A percentile compares a stretch with the other conserved stretches of the same genome.
These are phyloP conservation scores for Inosperma sp. DNA, from an alignment of 768 basidiomycete species.

Conservation along the genomic window DNA sequence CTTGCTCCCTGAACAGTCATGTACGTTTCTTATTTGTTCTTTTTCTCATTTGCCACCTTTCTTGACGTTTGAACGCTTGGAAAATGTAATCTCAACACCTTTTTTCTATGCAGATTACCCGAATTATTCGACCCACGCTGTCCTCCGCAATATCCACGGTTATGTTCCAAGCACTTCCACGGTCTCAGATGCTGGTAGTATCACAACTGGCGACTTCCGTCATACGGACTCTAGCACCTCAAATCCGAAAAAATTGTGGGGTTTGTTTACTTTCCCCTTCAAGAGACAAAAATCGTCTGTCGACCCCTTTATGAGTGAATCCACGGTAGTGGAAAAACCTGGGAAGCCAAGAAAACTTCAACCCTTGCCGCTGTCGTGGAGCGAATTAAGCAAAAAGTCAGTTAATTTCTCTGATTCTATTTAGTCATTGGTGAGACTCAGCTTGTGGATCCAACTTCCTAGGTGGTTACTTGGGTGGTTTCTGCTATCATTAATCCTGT, in stretches of 20 bases:
- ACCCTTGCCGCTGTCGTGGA: background rate
- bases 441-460: background rate
- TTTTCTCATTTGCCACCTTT: background rate
- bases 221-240: background rate
- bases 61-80: background rate
- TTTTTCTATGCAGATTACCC: constrained; percentile 6
- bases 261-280: background rate
- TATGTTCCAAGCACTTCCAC: constrained; percentile 5
- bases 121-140: background rate
- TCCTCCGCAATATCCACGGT: constrained; percentile 6
- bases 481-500: background rate
- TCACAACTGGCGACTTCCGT: background rate
- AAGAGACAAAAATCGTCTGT: background rate
- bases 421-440: too few relatives aligned
- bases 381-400: background rate
- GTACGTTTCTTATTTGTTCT: background rate
- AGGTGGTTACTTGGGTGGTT: constrained; percentile 2
- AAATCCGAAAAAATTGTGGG: background rate
- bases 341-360: background rate
- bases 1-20: constrained; percentile 7
- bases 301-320: background rate
- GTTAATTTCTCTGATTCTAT: background rate
- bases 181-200: background rate
- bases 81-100: background rate
- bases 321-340: constrained; percentile 1